Percentiles rank a stretch among this genome's conserved stretches.
These are phyloP conservation scores for Cnidoscolus chayamansa DNA, from an alignment of 441 rosid species.

Conservation along the genomic window DNA sequence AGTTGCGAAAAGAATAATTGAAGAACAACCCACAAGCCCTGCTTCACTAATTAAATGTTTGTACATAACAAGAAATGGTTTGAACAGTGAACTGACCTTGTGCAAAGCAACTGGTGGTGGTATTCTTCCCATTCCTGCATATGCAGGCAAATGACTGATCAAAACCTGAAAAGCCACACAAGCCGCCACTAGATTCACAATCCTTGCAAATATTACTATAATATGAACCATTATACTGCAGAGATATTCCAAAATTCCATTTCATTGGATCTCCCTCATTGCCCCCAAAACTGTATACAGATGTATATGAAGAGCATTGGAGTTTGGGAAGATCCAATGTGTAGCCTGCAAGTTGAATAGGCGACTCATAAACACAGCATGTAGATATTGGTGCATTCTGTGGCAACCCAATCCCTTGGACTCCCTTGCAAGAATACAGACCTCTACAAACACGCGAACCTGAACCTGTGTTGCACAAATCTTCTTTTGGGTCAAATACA, in stretches of 20 bases:
- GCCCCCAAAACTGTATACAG: conserved; percentile 54
- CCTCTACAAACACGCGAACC: conserved; percentile 60
- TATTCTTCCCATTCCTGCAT: conserved; percentile 51
- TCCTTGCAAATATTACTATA: conserved; percentile 41
- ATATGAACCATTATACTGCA: conserved; percentile 49
- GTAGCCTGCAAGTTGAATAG: conserved; percentile 47
- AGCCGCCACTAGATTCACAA: conserved; percentile 67
- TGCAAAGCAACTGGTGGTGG: conserved; percentile 49
- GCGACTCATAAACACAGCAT: conserved; percentile 60
- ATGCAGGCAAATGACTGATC: conserved; percentile 67
- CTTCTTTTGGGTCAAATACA: conserved; percentile 50
- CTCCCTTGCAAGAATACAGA: conserved; percentile 60
- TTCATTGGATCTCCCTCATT: conserved; percentile 55
- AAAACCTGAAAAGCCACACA: conserved; percentile 57
- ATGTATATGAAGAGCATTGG: conserved; percentile 59
- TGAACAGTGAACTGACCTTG: conserved; percentile 42
- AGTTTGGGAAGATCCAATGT: conserved; percentile 60
- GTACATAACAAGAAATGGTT: conserved; percentile 1
- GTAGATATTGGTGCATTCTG: conserved; percentile 50
- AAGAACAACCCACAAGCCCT: not conserved
- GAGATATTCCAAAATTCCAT: conserved; percentile 58
- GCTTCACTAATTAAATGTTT: not conserved
- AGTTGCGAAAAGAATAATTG: conserved; percentile 2
- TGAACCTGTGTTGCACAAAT: conserved; percentile 53
- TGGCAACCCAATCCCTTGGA: conserved; percentile 50